Percentiles rank a stretch among this genome's conserved stretches.
phyloP scores from a whole-genome alignment of 768 basidiomycete species.

The Nevesoporus exiguus region DNA sequence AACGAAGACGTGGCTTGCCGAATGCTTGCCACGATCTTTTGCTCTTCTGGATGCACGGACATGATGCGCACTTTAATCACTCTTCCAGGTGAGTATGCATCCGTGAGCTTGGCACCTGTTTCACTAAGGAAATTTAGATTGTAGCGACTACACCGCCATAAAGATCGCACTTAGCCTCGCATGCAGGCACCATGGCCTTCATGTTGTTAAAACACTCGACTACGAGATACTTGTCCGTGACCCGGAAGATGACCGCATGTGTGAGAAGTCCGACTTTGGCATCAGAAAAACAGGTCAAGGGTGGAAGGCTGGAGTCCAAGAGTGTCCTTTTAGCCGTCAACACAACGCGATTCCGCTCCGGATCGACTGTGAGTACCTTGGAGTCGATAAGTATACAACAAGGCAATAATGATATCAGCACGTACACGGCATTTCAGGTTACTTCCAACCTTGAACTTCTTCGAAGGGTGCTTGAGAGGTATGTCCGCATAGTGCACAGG shows the following conservation, averaged over 20 bases:
- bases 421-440: slow-evolving; percentile 83
- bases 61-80: slow-evolving; percentile 82
- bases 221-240: slow-evolving; percentile 74
- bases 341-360: slow-evolving; percentile 73
- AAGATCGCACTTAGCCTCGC: slow-evolving; percentile 70
- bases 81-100: slow-evolving; percentile 74
- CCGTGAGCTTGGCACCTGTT: slow-evolving; percentile 51
- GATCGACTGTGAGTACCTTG: slow-evolving; percentile 81
- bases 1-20: slow-evolving; percentile 66
- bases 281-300: slow-evolving; percentile 63
- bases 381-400: neutral
- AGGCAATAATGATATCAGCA: neutral
- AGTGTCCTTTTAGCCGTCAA: slow-evolving; percentile 92
- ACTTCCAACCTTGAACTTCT: slow-evolving; percentile 80
- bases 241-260: slow-evolving; percentile 80
- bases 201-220: slow-evolving; percentile 91
- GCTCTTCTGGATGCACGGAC: slow-evolving; percentile 51
- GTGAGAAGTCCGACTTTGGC: slow-evolving; percentile 67
- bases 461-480: slow-evolving; percentile 86
- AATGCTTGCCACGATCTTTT: slow-evolving; percentile 79
- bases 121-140: slow-evolving; percentile 49
- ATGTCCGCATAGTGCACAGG: slow-evolving; percentile 96
- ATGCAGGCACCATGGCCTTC: slow-evolving; percentile 74
- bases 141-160: neutral
- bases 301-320: slow-evolving; percentile 72